These are phyloP conservation scores for Scenedesmus sp. DNA, from an alignment of 163 green algal genomes.

Conservation along the genomic window DNA sequence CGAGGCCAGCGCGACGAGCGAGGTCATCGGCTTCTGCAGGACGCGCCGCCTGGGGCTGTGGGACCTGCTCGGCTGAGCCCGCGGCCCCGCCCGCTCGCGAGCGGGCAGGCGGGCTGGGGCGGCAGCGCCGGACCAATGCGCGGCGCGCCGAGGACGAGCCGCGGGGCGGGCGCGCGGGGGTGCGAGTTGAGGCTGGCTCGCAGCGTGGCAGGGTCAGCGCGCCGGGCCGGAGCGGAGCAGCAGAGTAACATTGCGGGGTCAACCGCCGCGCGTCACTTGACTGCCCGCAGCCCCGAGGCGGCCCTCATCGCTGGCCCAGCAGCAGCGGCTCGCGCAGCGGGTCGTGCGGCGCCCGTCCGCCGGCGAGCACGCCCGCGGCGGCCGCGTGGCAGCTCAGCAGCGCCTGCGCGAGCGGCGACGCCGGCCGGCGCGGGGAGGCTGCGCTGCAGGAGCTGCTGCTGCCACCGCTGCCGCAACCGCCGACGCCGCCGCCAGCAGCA, in stretches of 20 bases:
- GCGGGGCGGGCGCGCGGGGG: no score
- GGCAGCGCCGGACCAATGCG: no score
- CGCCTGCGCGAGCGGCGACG: conserved; percentile 7
- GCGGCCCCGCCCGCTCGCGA: no score
- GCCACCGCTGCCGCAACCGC: neutral
- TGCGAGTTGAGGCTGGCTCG: neutral
- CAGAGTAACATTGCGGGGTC: neutral
- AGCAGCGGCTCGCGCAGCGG: conserved; percentile 13
- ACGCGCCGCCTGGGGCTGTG: neutral
- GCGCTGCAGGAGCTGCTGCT: neutral
- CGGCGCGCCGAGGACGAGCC: neutral
- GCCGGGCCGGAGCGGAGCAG: neutral
- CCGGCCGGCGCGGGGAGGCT: neutral
- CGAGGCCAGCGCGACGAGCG: neutral
- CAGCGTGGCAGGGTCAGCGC: neutral
- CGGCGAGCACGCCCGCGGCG: neutral
- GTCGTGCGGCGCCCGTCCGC: neutral
- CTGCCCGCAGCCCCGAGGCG: neutral
- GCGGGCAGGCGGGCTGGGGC: no score
- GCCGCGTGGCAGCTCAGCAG: conserved; percentile 17
- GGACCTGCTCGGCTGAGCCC: neutral
- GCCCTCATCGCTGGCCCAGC: neutral
- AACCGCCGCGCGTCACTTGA: neutral
- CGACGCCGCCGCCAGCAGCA: neutral
- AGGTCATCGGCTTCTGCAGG: conserved; percentile 28